Evolutionary conservation across 192 early-diverging fungal genomes (phyloP).

Genomic region (Jimgerdemannia flammicorona): DNA sequence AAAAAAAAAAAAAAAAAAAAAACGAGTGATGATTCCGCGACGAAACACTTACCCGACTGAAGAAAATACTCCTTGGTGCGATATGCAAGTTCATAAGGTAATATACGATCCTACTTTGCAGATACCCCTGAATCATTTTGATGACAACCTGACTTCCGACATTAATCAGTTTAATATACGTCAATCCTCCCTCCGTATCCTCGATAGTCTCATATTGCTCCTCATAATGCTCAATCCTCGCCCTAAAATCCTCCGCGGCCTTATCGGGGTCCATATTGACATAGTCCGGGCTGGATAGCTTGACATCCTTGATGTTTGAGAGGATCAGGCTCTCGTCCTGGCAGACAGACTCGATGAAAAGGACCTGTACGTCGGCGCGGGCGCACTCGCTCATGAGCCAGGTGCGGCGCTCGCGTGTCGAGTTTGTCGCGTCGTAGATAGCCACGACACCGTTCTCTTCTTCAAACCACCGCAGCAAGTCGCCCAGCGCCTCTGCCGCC

Average conservation of each 20-base stretch:
- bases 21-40: too few relatives aligned
- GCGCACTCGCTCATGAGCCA: conserved; percentile 67
- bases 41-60: conserved; percentile 56
- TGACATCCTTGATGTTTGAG: conserved; percentile 94
- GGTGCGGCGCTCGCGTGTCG: conserved; percentile 76
- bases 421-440: conserved; percentile 98
- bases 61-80: conserved; percentile 89
- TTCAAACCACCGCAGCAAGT: conserved; percentile 93
- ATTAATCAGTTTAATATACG: conserved; percentile 95
- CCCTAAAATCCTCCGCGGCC: conserved; percentile 89
- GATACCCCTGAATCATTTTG: conserved; percentile 92
- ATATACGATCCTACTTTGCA: conserved; percentile 97
- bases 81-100: conserved; percentile 99
- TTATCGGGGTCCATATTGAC: conserved; percentile 78
- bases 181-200: conserved; percentile 55
- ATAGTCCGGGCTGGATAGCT: conserved; percentile 94
- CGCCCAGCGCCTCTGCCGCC: conserved; percentile 78
- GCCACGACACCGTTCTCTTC: conserved; percentile 80
- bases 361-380: conserved; percentile 77
- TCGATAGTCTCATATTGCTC: conserved; percentile 84
- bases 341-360: conserved; percentile 97
- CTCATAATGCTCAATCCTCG: conserved; percentile 90
- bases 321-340: conserved; percentile 84
- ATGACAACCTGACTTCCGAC: conserved; percentile 89
- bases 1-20: too few relatives aligned